A percentile compares a stretch with the other conserved stretches of the same genome.
These are phyloP conservation scores for Fusarium gaditjirri DNA, from an alignment of 2,329 filamentous ascomycete species.

Conservation along the genomic window DNA sequence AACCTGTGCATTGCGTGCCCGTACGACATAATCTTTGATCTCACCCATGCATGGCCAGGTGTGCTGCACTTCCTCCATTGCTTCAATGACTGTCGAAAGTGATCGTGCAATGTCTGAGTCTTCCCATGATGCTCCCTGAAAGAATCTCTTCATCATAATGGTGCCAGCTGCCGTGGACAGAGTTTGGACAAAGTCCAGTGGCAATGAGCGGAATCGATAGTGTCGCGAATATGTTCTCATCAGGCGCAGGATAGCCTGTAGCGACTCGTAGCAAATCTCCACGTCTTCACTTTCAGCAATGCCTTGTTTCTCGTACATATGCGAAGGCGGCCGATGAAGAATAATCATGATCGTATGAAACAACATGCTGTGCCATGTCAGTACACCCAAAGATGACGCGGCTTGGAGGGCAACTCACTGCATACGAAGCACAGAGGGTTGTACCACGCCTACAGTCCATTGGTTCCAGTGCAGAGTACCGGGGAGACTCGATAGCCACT, in stretches of 20 bases:
- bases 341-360: slow-evolving; percentile 65
- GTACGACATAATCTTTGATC: slow-evolving; percentile 50
- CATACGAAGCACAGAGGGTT: slow-evolving; percentile 58
- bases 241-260: slow-evolving; percentile 57
- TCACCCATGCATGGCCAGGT: slow-evolving; percentile 59
- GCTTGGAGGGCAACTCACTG: slow-evolving; percentile 49
- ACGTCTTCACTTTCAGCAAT: slow-evolving; percentile 57
- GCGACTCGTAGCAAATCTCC: slow-evolving; percentile 61
- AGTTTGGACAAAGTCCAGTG: slow-evolving; percentile 61
- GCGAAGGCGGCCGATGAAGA: slow-evolving; percentile 59
- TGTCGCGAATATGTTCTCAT: slow-evolving; percentile 57
- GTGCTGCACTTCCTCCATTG: slow-evolving; percentile 63
- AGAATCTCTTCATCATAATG: slow-evolving; percentile 58
- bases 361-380: slow-evolving; percentile 51
- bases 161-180: slow-evolving; percentile 59
- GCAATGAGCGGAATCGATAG: slow-evolving; percentile 56
- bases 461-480: slow-evolving; percentile 62
- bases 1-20: slow-evolving; percentile 47
- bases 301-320: slow-evolving; percentile 54
- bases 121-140: slow-evolving; percentile 53
- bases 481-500: slow-evolving; percentile 59
- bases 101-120: slow-evolving; percentile 60
- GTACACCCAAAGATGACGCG: background rate
- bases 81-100: slow-evolving; percentile 60
- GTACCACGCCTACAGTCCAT: slow-evolving; percentile 60